Conservation (phyloP, 768 basidiomycete genomes). For the Scleroderma citrinum region DNA sequence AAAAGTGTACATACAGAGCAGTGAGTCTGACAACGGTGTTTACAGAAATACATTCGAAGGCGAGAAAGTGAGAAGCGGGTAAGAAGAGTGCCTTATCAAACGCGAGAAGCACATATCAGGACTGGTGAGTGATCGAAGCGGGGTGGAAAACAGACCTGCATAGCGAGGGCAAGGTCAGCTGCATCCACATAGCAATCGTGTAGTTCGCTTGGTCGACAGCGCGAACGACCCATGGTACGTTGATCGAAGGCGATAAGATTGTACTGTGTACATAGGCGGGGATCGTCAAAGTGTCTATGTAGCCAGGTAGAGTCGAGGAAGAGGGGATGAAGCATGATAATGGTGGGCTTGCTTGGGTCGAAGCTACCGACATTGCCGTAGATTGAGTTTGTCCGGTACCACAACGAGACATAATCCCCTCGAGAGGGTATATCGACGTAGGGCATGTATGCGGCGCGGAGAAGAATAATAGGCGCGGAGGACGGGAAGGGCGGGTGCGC, state of each 20-base stretch:
- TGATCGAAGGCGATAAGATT: conserved; percentile 76
- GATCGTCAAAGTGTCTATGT: conserved; percentile 59
- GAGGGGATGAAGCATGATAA: conserved; percentile 62
- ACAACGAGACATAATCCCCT: conserved; percentile 66
- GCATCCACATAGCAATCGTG: conserved; percentile 78
- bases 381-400: conserved; percentile 62
- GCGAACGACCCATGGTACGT: conserved; percentile 56
- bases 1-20: conserved; percentile 43
- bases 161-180: conserved; percentile 65
- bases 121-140: not conserved
- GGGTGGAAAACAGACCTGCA: conserved; percentile 42
- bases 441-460: conserved; percentile 42
- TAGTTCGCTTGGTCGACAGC: conserved; percentile 43
- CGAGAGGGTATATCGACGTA: conserved; percentile 57
- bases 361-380: conserved; percentile 60
- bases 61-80: conserved; percentile 66
- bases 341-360: conserved; percentile 56
- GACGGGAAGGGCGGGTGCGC: not conserved
- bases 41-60: conserved; percentile 54
- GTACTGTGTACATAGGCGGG: conserved; percentile 48
- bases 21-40: conserved; percentile 60
- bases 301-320: conserved; percentile 70
- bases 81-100: conserved; percentile 49
- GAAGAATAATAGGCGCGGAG: conserved; percentile 2
- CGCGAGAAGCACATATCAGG: conserved; percentile 1